A percentile compares a stretch with the other conserved stretches of the same genome.
These are phyloP conservation scores for Exobasidium cylindrosporum DNA, from an alignment of 1,284 basidiomycete genomes.

Conservation along the genomic window DNA sequence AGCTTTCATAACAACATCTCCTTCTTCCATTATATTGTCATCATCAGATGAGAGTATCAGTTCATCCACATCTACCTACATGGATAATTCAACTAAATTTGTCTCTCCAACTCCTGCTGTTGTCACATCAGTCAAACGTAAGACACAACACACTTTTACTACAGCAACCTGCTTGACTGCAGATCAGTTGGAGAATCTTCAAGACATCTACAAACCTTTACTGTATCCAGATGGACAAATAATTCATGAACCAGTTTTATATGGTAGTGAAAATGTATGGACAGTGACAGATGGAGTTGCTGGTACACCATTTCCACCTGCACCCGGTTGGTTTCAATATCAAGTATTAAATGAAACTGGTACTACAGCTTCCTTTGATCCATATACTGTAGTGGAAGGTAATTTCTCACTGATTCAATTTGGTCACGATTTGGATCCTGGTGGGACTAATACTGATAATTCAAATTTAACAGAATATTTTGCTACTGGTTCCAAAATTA, in stretches of 20 bases:
- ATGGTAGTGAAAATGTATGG: constrained; percentile 26
- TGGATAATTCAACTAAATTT: background rate
- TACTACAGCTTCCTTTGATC: constrained; percentile 19
- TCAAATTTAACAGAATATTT: constrained; percentile 52
- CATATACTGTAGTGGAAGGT: constrained; percentile 19
- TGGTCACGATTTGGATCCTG: constrained; percentile 25
- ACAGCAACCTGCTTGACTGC: constrained; percentile 19
- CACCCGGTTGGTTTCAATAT: constrained; percentile 27
- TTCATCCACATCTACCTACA: background rate
- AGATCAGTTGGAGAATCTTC: constrained; percentile 25
- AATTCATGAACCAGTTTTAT: constrained; percentile 26
- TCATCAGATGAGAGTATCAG: background rate
- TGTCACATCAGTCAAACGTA: background rate
- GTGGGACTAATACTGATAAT: constrained; percentile 24
- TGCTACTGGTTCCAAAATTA: constrained; percentile 45
- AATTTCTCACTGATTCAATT: constrained; percentile 17
- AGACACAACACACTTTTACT: background rate
- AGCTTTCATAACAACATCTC: background rate
- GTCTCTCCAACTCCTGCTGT: background rate
- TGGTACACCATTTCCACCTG: constrained; percentile 19
- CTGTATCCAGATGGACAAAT: constrained; percentile 13
- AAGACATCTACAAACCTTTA: constrained; percentile 22
- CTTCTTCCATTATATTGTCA: background rate
- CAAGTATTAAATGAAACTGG: constrained; percentile 25
- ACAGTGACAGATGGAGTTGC: constrained; percentile 16